These are phyloP conservation scores for Ophiognomonia clavigignenti-juglandacearum DNA, from an alignment of 2,329 filamentous ascomycete species.

Conservation along the genomic window DNA sequence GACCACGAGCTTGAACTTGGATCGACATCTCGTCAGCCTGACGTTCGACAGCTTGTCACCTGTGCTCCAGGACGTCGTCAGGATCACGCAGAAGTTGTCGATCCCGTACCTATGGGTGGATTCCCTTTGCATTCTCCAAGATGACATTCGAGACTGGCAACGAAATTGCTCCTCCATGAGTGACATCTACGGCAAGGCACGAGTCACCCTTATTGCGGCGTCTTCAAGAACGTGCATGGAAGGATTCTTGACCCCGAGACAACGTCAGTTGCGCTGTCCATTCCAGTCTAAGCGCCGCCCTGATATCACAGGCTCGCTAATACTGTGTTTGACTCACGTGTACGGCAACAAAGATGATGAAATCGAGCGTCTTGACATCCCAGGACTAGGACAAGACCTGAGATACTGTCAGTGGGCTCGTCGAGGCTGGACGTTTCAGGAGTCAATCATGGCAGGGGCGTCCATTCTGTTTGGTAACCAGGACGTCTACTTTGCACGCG, in stretches of 20 bases:
- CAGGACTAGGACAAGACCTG: background rate
- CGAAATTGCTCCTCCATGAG: background rate
- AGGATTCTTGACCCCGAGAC: background rate
- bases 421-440: constrained; percentile 3
- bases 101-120: constrained; percentile 4
- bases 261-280: background rate
- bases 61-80: background rate
- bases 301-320: background rate
- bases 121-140: background rate
- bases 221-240: background rate
- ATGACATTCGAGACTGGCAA: background rate
- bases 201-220: background rate
- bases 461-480: background rate
- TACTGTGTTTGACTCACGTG: background rate
- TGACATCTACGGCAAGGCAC: background rate
- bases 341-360: background rate
- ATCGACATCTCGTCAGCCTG: background rate
- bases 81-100: background rate
- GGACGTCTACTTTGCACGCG: background rate
- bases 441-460: background rate
- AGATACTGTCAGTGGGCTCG: background rate
- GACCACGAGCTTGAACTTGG: background rate
- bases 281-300: background rate
- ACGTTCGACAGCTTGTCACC: background rate
- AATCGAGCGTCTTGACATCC: background rate